Evolutionary conservation across 768 basidiomycete species (phyloP).

Genomic region (Xerocomellus dryophilus): DNA sequence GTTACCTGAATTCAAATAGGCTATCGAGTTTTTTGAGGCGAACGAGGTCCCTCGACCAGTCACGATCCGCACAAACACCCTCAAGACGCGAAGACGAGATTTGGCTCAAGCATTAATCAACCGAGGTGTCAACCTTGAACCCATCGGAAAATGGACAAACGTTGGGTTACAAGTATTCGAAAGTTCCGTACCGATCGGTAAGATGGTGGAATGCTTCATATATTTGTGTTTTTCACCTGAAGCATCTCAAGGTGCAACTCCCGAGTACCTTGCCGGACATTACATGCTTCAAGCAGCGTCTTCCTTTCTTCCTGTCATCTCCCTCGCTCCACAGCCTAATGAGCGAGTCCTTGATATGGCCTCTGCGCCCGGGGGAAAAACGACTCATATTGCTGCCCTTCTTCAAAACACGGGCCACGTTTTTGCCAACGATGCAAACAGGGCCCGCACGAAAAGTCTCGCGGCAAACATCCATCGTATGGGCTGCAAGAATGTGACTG

Average conservation of each 20-base stretch:
- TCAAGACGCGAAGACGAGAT: constrained; percentile 89
- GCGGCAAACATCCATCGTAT: constrained; percentile 95
- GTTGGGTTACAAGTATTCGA: constrained; percentile 99
- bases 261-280: constrained; percentile 97
- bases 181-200: constrained; percentile 90
- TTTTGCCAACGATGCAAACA: constrained; percentile 96
- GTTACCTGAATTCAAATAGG: constrained; percentile 44
- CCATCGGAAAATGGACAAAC: constrained; percentile 99
- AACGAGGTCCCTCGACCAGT: constrained; percentile 95
- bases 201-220: constrained; percentile 1
- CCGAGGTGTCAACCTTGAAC: constrained; percentile 94
- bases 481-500: constrained; percentile 96
- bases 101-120: constrained; percentile 92
- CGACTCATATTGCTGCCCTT: constrained; percentile 95
- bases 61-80: constrained; percentile 96
- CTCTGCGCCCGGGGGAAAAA: constrained; percentile 96
- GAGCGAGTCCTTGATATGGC: constrained; percentile 98
- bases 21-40: constrained; percentile 97
- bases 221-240: neutral
- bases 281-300: constrained; percentile 99
- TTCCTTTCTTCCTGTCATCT: constrained; percentile 98
- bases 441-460: constrained; percentile 90
- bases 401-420: constrained; percentile 97
- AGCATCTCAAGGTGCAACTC: constrained; percentile 70
- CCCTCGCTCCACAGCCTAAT: constrained; percentile 86